These are phyloP conservation scores for Didymella glomerata DNA, from an alignment of 2,329 filamentous ascomycete species.

Conservation along the genomic window DNA sequence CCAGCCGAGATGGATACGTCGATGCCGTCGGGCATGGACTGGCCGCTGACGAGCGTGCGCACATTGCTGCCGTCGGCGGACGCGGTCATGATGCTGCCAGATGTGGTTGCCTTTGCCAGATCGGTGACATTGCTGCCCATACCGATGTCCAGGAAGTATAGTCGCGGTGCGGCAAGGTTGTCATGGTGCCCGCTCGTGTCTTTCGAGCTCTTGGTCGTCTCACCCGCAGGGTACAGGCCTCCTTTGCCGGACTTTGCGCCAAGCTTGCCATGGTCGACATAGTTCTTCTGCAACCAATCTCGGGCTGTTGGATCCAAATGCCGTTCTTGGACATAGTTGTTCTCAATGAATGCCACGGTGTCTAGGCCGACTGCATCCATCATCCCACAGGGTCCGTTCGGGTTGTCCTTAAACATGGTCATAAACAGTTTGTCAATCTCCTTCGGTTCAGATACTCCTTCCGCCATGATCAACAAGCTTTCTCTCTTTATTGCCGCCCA, in stretches of 20 bases:
- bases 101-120: constrained; percentile 12
- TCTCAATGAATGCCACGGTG: constrained; percentile 63
- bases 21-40: constrained; percentile 46
- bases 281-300: constrained; percentile 58
- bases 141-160: constrained; percentile 25
- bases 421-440: constrained; percentile 61
- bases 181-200: neutral
- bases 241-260: constrained; percentile 52
- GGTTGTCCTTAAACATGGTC: constrained; percentile 49
- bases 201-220: neutral
- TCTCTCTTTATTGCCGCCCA: constrained; percentile 67
- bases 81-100: constrained; percentile 24
- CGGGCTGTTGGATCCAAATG: constrained; percentile 52
- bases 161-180: neutral
- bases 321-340: constrained; percentile 62
- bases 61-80: constrained; percentile 13
- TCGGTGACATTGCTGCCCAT: constrained; percentile 5
- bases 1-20: constrained; percentile 26
- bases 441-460: constrained; percentile 59
- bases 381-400: constrained; percentile 48
- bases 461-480: constrained; percentile 58
- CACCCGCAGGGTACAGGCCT: constrained; percentile 22
- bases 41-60: constrained; percentile 13
- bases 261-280: constrained; percentile 58
- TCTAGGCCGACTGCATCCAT: constrained; percentile 64